Base-by-base conservation (phyloP, 1,139 yeast genomes). In the Hansenula lynferdii region DNA sequence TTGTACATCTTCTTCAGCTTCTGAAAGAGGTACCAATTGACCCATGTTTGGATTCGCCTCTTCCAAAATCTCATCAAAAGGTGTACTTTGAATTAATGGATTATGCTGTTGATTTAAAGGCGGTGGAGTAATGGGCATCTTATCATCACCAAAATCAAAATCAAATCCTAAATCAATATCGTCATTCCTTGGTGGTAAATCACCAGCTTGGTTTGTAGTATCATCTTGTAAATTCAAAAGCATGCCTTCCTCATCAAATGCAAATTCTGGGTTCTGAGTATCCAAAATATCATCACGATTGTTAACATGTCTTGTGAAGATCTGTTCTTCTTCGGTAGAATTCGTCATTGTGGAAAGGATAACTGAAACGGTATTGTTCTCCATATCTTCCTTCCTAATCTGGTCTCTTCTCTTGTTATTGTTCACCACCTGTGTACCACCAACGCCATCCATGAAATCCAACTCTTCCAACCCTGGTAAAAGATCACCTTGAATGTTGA, bases 401-500 rank as follows among this genome's bases (percentile, higher is more conserved):
- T 35, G 36, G 9, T 33, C n/a, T 19, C 25, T 42, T 21, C 41
- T 39, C 11, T 33, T 11, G 7, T 28, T 34, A 6, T 31, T 23
- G 27, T 37, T 37, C 2, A 20, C 19, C 2, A 31, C 20, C 14
- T 23, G 31, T 5, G 37, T 30, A 11, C 34, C 28, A 1, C 24
- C 20, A 20, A 12, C 8, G 5, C 20, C 28, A 7, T 30, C 21
- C 9, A 53, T 38, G 38, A 53, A 50, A 16, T 48, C 53, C 24
- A 51, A 34, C 3, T 35, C 45, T 1, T 37, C 42, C 11, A 48
- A 8, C 8, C 52, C 32, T 11, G 59, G 60, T 3, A 60, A 49
- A 8, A 68, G 50, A 19, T 61, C 67, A 19, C 51, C 38, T 14
- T 56, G 54, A 19, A 72, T 61, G 44, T 66, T 59, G 46, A 73